These are phyloP conservation scores for Colletotrichum sp. DNA, from an alignment of 2,329 filamentous ascomycete genomes.

Conservation along the genomic window DNA sequence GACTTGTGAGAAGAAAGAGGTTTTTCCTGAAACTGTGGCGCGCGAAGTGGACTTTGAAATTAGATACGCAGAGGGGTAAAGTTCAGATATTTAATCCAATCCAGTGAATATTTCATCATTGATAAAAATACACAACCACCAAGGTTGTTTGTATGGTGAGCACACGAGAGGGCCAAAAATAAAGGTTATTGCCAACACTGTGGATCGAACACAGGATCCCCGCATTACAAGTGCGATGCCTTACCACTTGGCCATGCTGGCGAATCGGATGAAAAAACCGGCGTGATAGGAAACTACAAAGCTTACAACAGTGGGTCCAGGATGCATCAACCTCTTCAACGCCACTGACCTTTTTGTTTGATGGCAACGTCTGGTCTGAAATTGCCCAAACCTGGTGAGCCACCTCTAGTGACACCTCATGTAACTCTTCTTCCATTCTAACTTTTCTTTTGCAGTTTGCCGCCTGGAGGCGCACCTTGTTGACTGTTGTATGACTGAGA, in stretches of 20 bases:
- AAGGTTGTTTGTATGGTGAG: not conserved
- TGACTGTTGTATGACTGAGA: too few species aligned
- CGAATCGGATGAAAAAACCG: not conserved
- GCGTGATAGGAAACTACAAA: accelerated
- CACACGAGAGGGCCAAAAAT: not conserved
- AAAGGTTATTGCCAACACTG: constrained; percentile 25
- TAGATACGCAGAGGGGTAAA: not conserved
- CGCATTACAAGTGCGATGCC: constrained; percentile 39
- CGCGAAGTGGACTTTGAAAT: not conserved
- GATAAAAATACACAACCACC: not conserved
- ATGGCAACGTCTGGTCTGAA: not conserved
- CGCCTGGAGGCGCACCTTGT: too few species aligned
- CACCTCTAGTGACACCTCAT: not conserved
- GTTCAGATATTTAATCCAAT: not conserved
- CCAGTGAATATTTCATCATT: not conserved
- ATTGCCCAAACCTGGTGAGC: not conserved
- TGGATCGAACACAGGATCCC: constrained; percentile 38
- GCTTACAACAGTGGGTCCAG: not conserved
- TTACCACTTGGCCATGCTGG: constrained; percentile 37
- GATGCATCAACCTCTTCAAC: not conserved
- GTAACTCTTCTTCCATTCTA: too few species aligned
- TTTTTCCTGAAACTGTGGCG: not conserved
- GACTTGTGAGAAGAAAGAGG: not conserved
- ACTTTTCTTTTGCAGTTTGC: too few species aligned
- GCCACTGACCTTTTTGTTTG: not conserved